Base-by-base conservation (phyloP, 2,329 filamentous ascomycete genomes). In the Colletotrichum kahawae region DNA sequence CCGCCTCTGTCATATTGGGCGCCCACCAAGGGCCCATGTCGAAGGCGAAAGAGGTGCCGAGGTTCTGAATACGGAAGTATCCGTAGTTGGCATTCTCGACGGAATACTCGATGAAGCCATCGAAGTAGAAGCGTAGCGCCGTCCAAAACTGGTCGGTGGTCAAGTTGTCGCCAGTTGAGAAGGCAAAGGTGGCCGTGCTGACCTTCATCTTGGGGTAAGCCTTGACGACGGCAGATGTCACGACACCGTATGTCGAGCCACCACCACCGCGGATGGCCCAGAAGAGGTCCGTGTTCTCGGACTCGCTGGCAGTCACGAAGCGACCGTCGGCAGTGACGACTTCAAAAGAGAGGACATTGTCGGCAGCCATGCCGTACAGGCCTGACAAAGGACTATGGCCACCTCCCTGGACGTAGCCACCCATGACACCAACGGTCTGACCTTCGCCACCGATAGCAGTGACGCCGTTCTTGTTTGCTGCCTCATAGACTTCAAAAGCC, bases 351-450 rank as follows among this genome's bases (percentile, higher is more conserved):
- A 94, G 82, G 3, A 92, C 89, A 56, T 93, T 89, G 78, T 94
- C 92, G 1, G 90, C 91, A 5, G 84, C 92, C 24, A 94, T 82
- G 1, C 92, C 92, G 76, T 89, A 89, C 2, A 83, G 84, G 0
- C 90, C 87, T 0, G 84, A 83, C 2, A 93, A 82, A 1, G 89
- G 81, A 0, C 86, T 88, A 79, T 94, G 92, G 0, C 92, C 92
- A 3, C 90, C 92, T 0, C 91, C 92, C 21, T 91, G 91, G 7
- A 89, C 83, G 71, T 91, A 94, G 0, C 92, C 92, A 8, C 91
- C 91, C 1, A 89, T 87, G 0, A 92, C 84, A 1, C 90, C 89
- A 2, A 94, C 92, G 0, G 88, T 88, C 62, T 87, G 87, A 43
- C 87, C 88, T 5, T 87, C 87, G 4, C 91, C 92, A 1, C 88